Evolutionary conservation across 129 eudicot genomes (phyloP).

Genomic region (Logfia minima): DNA sequence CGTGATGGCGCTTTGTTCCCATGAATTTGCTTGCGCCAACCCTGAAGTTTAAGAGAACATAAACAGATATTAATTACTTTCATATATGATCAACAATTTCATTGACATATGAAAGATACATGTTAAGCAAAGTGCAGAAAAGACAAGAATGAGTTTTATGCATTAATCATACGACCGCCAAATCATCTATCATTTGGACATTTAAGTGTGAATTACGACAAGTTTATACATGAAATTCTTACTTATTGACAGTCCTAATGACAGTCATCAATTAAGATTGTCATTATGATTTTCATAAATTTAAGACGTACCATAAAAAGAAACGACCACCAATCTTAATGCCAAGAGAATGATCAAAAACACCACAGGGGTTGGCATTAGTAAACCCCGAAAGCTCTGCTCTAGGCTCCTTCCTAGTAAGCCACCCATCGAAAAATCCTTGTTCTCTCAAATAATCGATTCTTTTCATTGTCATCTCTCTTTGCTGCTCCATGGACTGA

Average conservation of each 20-base stretch:
- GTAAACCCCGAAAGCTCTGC: slow-evolving; percentile 32
- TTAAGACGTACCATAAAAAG: slow-evolving; percentile 28
- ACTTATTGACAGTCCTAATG: too few relatives aligned
- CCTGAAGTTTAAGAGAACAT: slow-evolving; percentile 44
- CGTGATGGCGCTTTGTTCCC: slow-evolving; percentile 92
- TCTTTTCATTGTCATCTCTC: slow-evolving; percentile 52
- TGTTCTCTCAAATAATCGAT: slow-evolving; percentile 24
- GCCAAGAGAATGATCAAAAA: slow-evolving; percentile 29
- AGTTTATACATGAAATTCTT: too few relatives aligned
- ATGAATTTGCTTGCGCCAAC: slow-evolving; percentile 82
- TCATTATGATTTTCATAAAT: neutral
- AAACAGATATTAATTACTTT: too few relatives aligned
- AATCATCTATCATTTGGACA: too few relatives aligned
- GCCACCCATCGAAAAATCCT: slow-evolving; percentile 39
- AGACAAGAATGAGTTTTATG: too few relatives aligned
- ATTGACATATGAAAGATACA: too few relatives aligned
- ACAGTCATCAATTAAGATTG: too few relatives aligned
- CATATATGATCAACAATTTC: too few relatives aligned
- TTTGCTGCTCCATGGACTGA: slow-evolving; percentile 73
- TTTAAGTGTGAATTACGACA: too few relatives aligned
- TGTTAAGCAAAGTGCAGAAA: too few relatives aligned
- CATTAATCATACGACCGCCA: too few relatives aligned
- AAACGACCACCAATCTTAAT: slow-evolving; percentile 34
- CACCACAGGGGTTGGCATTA: slow-evolving; percentile 12
- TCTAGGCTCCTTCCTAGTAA: slow-evolving; percentile 17